A percentile compares a stretch with the other conserved stretches of the same genome.
These are phyloP conservation scores for Asterionellopsis glacialis DNA, from an alignment of 108 stramenopile genomes.

Conservation along the genomic window DNA sequence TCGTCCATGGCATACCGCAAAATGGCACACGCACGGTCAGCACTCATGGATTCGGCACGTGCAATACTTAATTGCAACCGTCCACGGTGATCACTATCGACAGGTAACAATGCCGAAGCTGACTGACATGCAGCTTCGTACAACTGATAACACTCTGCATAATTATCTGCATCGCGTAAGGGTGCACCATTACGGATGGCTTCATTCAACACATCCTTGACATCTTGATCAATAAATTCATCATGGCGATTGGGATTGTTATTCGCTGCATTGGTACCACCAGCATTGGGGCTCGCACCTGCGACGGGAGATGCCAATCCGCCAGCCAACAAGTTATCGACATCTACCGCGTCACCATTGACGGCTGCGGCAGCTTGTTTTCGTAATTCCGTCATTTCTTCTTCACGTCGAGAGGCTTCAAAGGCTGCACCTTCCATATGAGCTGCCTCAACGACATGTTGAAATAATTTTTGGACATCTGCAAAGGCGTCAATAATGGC, in stretches of 20 bases:
- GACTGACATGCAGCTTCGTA: conserved; percentile 68
- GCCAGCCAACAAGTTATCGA: too few relatives aligned
- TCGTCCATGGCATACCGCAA: conserved; percentile 86
- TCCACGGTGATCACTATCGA: conserved; percentile 89
- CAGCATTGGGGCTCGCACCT: too few relatives aligned
- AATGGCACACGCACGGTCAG: conserved; percentile 79
- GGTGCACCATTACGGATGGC: conserved; percentile 55
- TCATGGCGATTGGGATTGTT: conserved; percentile 47
- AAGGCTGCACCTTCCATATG: conserved; percentile 91
- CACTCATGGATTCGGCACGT: conserved; percentile 68
- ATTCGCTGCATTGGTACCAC: conserved; percentile 5
- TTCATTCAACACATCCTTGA: conserved; percentile 66
- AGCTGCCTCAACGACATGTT: conserved; percentile 86
- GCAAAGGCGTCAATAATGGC: conserved; percentile 85
- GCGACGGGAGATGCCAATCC: too few relatives aligned
- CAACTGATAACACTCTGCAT: conserved; percentile 54
- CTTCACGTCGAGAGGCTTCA: conserved; percentile 61
- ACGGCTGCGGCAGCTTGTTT: conserved; percentile 11
- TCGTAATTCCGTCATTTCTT: conserved; percentile 45
- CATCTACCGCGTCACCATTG: background rate
- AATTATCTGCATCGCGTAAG: conserved; percentile 34
- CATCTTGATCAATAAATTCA: conserved; percentile 85
- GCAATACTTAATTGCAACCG: conserved; percentile 69
- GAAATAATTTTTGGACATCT: conserved; percentile 82
- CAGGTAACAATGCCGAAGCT: conserved; percentile 73